Evolutionary conservation across 441 rosid species (phyloP).

Genomic region (Viola pubescens): DNA sequence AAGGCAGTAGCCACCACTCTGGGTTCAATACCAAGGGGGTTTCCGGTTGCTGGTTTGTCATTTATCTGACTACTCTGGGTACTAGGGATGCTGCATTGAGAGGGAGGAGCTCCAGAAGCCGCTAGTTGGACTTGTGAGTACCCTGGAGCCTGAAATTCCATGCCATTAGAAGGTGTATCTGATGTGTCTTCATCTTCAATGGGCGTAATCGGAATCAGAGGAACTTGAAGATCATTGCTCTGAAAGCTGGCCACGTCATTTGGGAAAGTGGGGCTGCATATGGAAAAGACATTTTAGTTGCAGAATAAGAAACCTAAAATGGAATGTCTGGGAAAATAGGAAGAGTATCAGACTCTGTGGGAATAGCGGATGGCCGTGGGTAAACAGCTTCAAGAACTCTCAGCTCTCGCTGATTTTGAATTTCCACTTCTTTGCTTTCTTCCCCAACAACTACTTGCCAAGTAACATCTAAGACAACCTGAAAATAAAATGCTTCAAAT

Average conservation of each 20-base stretch:
- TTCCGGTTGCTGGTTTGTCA: conserved; percentile 30
- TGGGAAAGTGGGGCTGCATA: conserved; percentile 57
- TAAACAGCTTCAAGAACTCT: conserved; percentile 57
- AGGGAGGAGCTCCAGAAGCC: conserved; percentile 26
- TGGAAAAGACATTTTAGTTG: conserved; percentile 15
- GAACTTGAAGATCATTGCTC: conserved; percentile 38
- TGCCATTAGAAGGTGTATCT: conserved; percentile 38
- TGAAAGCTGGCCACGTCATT: conserved; percentile 35
- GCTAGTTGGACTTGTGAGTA: conserved; percentile 34
- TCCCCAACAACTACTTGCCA: conserved; percentile 56
- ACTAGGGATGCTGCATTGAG: conserved; percentile 22
- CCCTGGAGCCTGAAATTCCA: conserved; percentile 24
- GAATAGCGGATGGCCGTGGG: conserved; percentile 49
- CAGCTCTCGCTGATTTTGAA: conserved; percentile 42
- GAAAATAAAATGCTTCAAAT: conserved; percentile 17
- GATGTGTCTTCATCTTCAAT: conserved; percentile 78
- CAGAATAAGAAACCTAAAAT: conserved; percentile 16
- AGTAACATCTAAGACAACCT: conserved; percentile 33
- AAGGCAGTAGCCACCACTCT: conserved; percentile 63
- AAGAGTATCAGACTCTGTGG: conserved; percentile 30
- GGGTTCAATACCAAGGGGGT: conserved; percentile 31
- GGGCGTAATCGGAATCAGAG: conserved; percentile 65
- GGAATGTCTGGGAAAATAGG: conserved; percentile 9
- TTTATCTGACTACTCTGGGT: conserved; percentile 15
- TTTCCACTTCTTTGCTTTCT: conserved; percentile 45